Evolutionary conservation across 1,284 basidiomycete species (phyloP).

Genomic region (Pascua sp.): DNA sequence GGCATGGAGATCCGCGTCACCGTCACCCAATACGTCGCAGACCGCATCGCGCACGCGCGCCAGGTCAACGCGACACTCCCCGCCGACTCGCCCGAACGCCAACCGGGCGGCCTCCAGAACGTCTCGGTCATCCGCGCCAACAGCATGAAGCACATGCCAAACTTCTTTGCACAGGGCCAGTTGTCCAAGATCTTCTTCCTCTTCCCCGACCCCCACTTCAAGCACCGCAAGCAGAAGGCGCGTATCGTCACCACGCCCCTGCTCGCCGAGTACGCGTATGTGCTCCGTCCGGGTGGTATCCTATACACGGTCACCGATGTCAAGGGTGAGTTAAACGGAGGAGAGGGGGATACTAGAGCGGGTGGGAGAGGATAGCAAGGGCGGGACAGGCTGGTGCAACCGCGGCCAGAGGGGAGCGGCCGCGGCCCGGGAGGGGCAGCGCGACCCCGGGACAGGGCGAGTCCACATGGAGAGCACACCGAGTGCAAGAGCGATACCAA

Average conservation of each 20-base stretch:
- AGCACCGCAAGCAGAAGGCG: constrained; percentile 94
- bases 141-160: constrained; percentile 98
- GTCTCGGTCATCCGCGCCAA: constrained; percentile 93
- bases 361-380: too few species aligned
- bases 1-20: constrained; percentile 97
- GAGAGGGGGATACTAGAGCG: too few species aligned
- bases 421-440: too few species aligned
- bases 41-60: constrained; percentile 85
- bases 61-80: constrained; percentile 53
- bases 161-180: constrained; percentile 90
- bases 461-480: too few species aligned
- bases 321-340: constrained; percentile 46
- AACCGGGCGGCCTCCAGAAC: constrained; percentile 73
- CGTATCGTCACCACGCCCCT: constrained; percentile 92
- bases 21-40: constrained; percentile 93
- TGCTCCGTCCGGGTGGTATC: constrained; percentile 83
- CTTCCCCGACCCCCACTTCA: constrained; percentile 99
- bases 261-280: constrained; percentile 87
- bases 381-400: too few species aligned
- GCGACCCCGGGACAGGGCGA: too few species aligned
- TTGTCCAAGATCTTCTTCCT: constrained; percentile 93
- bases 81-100: constrained; percentile 17
- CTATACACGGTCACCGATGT: constrained; percentile 99
- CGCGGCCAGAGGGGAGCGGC: too few species aligned
- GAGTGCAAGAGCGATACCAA: too few species aligned